Evolutionary conservation across 2,329 filamentous ascomycete species (phyloP).

Genomic region (Ceratocystis cubensis): DNA sequence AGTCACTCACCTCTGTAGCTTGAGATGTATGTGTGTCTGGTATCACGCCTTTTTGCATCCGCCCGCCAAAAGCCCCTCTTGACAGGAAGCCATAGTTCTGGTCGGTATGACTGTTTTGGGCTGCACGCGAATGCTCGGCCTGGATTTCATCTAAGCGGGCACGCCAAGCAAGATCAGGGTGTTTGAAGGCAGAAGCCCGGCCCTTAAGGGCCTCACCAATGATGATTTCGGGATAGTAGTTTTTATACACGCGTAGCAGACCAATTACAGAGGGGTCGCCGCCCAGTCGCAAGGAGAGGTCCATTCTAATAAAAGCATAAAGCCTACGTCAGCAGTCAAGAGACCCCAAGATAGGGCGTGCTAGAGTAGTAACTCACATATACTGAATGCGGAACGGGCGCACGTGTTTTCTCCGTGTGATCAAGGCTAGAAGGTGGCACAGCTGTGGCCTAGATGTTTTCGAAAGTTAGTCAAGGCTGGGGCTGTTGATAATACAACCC

Average conservation of each 20-base stretch:
- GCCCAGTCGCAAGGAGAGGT: slow-evolving; percentile 46
- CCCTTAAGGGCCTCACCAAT: slow-evolving; percentile 54
- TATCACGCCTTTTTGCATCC: slow-evolving; percentile 30
- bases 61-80: slow-evolving; percentile 44
- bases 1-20: slow-evolving; percentile 46
- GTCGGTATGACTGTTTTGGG: slow-evolving; percentile 29
- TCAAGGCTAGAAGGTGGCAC: slow-evolving; percentile 65
- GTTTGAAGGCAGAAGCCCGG: slow-evolving; percentile 50
- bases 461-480: slow-evolving; percentile 5
- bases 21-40: slow-evolving; percentile 63
- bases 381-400: slow-evolving; percentile 71
- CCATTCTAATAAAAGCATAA: slow-evolving; percentile 33
- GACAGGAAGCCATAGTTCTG: slow-evolving; percentile 27
- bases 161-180: slow-evolving; percentile 67
- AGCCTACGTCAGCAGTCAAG: background rate
- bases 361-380: slow-evolving; percentile 37
- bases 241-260: slow-evolving; percentile 70
- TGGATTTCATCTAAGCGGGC: slow-evolving; percentile 56
- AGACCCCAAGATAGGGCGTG: no score
- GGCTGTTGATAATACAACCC: background rate
- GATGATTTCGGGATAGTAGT: slow-evolving; percentile 83
- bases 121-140: slow-evolving; percentile 39
- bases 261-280: slow-evolving; percentile 64
- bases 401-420: slow-evolving; percentile 72
- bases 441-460: slow-evolving; percentile 38